Conservation (phyloP, 2,329 filamentous ascomycete species). For the Fusarium luffae region DNA sequence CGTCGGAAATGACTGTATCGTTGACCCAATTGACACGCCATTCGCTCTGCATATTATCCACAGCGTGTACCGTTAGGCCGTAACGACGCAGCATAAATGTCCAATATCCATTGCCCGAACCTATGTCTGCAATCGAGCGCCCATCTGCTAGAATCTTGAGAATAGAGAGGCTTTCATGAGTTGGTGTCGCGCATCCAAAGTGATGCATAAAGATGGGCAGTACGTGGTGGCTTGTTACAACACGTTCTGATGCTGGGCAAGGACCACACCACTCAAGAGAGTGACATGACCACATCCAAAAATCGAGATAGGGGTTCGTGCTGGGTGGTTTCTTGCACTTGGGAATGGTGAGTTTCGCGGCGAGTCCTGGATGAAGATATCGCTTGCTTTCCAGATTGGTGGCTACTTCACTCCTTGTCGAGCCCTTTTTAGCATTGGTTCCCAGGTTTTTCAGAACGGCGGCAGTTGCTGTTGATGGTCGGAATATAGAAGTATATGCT, state of each 20-base stretch:
- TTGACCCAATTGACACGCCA: constrained; percentile 76
- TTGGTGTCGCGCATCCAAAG: constrained; percentile 78
- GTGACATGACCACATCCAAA: constrained; percentile 73
- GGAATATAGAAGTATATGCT: constrained; percentile 76
- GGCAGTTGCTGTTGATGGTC: constrained; percentile 66
- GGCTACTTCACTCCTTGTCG: constrained; percentile 67
- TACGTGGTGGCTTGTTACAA: constrained; percentile 71
- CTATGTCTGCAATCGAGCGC: constrained; percentile 71
- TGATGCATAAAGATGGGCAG: constrained; percentile 82
- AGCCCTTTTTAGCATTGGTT: constrained; percentile 72
- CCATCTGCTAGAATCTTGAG: constrained; percentile 66
- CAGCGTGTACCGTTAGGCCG: constrained; percentile 64
- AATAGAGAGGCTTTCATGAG: constrained; percentile 71
- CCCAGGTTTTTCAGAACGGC: constrained; percentile 71
- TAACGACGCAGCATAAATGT: constrained; percentile 73
- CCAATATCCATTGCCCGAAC: constrained; percentile 81
- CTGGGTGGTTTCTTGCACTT: constrained; percentile 58
- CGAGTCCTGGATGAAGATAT: constrained; percentile 59
- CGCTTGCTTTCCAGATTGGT: constrained; percentile 65
- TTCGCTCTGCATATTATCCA: constrained; percentile 75
- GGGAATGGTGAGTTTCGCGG: constrained; percentile 55
- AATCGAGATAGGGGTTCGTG: constrained; percentile 73
- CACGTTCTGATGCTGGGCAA: constrained; percentile 60
- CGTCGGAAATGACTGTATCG: constrained; percentile 73
- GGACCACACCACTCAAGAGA: constrained; percentile 75